These are phyloP conservation scores for Ceratobasidium sp. DNA, from an alignment of 1,284 basidiomycete genomes.

Conservation along the genomic window DNA sequence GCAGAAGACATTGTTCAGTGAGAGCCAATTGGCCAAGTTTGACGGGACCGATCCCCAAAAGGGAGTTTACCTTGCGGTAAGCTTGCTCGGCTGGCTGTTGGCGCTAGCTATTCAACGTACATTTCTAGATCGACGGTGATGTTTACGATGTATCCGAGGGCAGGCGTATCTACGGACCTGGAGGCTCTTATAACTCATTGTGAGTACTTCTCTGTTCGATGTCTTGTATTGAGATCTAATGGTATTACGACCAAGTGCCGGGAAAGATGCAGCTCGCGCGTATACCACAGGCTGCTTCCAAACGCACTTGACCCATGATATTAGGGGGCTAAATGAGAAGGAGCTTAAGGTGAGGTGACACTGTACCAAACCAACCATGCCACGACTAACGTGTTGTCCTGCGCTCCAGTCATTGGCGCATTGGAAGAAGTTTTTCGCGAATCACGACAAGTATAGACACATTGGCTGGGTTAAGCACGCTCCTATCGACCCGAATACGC, in stretches of 20 bases:
- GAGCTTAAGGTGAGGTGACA: conserved; percentile 74
- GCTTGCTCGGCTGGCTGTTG: conserved; percentile 54
- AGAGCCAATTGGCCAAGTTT: conserved; percentile 74
- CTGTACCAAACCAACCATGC: background rate
- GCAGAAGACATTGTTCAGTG: conserved; percentile 79
- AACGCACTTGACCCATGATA: conserved; percentile 89
- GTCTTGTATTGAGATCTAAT: background rate
- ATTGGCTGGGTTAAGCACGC: conserved; percentile 80
- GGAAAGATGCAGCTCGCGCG: conserved; percentile 87
- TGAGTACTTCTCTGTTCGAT: conserved; percentile 59
- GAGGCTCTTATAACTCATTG: conserved; percentile 87
- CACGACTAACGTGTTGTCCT: conserved; percentile 6
- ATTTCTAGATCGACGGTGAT: conserved; percentile 83
- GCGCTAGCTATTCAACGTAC: too few relatives aligned
- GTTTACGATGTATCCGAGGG: conserved; percentile 91
- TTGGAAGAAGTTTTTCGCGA: conserved; percentile 91
- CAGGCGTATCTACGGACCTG: conserved; percentile 87
- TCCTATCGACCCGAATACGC: conserved; percentile 81
- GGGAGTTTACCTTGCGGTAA: conserved; percentile 88
- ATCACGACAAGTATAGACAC: conserved; percentile 81
- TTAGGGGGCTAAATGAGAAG: conserved; percentile 79
- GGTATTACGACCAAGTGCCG: conserved; percentile 70
- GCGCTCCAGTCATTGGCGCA: conserved; percentile 64
- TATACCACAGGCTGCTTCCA: conserved; percentile 95
- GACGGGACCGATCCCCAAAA: conserved; percentile 78